These are phyloP conservation scores for Diatrype stigma DNA, from an alignment of 2,329 filamentous ascomycete genomes.

Conservation along the genomic window DNA sequence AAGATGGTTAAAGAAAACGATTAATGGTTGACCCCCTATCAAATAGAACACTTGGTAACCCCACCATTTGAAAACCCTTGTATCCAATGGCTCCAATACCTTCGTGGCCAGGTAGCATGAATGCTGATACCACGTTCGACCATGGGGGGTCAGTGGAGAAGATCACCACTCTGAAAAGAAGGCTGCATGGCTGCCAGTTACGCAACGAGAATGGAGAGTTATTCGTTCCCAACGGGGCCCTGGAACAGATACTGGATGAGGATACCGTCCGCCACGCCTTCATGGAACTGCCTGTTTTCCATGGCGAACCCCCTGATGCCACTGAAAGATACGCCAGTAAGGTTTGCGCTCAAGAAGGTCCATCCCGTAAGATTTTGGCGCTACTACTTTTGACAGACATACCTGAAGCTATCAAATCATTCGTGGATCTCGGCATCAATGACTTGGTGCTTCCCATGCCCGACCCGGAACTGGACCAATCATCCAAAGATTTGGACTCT, in stretches of 20 bases:
- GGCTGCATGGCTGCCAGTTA: conserved; percentile 12
- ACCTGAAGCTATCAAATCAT: background rate
- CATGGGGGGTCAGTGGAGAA: too few species aligned
- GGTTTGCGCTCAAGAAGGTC: background rate
- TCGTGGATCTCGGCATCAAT: background rate
- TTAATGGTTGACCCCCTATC: too few species aligned
- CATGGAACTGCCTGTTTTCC: background rate
- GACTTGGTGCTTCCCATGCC: conserved; percentile 1
- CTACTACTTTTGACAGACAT: conserved; percentile 1
- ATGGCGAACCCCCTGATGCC: too few species aligned
- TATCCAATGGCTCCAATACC: too few species aligned
- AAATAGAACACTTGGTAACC: too few species aligned
- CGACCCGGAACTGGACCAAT: background rate
- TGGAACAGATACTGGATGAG: conserved; percentile 2
- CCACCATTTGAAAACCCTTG: too few species aligned
- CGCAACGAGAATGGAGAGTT: conserved; percentile 1
- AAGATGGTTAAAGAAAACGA: too few species aligned
- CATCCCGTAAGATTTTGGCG: conserved; percentile 2
- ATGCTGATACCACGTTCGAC: too few species aligned
- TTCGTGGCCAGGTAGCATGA: too few species aligned
- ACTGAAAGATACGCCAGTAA: background rate
- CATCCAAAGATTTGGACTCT: background rate
- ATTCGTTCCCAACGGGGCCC: conserved; percentile 1
- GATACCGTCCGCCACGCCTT: background rate
- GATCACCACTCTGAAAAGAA: too few species aligned